phyloP scores from a whole-genome alignment of 371 early-diverging fungal species.

The Mortierella sp. region DNA sequence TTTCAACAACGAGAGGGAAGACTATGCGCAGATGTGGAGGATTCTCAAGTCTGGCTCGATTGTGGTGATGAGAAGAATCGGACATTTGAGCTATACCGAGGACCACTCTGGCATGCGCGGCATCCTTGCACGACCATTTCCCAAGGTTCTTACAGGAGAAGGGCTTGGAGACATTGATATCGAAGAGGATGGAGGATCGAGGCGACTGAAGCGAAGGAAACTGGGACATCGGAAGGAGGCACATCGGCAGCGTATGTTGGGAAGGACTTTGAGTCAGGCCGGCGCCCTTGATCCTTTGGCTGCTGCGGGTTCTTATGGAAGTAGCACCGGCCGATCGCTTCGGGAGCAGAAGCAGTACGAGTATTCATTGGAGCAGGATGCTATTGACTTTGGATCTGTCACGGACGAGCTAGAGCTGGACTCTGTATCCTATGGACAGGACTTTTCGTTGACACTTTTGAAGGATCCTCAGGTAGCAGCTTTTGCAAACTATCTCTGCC shows the following conservation, averaged over 20 bases:
- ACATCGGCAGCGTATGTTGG: neutral
- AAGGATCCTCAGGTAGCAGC: conserved; percentile 60
- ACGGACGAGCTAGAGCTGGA: conserved; percentile 9
- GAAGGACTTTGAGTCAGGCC: neutral
- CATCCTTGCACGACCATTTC: conserved; percentile 48
- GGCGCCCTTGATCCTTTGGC: neutral
- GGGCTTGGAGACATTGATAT: neutral
- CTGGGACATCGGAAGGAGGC: neutral
- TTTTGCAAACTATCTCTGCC: conserved; percentile 57
- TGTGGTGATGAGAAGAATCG: conserved; percentile 55
- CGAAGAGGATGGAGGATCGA: conserved; percentile 15
- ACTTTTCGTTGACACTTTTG: conserved; percentile 41
- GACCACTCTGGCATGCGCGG: conserved; percentile 51
- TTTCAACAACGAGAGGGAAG: conserved; percentile 46
- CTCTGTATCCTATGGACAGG: conserved; percentile 43
- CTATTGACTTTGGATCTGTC: neutral
- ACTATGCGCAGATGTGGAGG: conserved; percentile 41
- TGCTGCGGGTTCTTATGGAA: no score
- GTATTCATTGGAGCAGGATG: neutral
- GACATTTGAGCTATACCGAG: conserved; percentile 58
- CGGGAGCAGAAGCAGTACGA: neutral
- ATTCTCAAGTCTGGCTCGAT: conserved; percentile 50
- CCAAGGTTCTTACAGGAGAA: conserved; percentile 31
- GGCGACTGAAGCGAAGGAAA: conserved; percentile 21
- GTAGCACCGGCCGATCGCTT: neutral